Base-by-base conservation (phyloP, 1,139 yeast genomes). In the Candida sanyaensis region DNA sequence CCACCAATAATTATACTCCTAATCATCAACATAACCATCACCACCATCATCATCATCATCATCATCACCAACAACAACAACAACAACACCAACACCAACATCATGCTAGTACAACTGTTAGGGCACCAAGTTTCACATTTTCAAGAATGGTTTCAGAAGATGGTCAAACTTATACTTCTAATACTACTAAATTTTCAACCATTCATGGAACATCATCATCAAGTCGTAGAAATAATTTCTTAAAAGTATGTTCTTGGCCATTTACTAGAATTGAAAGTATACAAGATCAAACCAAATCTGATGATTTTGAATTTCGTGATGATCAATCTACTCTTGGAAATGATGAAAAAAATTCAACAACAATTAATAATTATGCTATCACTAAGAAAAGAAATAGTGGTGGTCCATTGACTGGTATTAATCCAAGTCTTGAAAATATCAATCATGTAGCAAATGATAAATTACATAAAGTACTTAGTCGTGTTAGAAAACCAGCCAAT, bases 371-470 rank as follows among this genome's bases (percentile, higher is more conserved):
- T 23, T 37, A 11, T 28, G n/a, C n/a, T n/a, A 41, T 5, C 21
- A 23, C n/a, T 32, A 32, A 42, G 26, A 37, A 38, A 9, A 28
- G 13, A 30, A 29, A 38, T 17, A 28, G 34, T 12, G 41, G 34
- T n/a, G 42, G 43, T 12, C 53, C 54, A 5, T 44, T 52, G 8
- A 44, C 44, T 13, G 52, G 46, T 33, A 29, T 50, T 21, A 56
- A 57, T 34, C 55, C 58, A 7, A 49, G 55, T 6, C 47, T 57
- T 21, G 61, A 55, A 32, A 57, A 56, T 45, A 54, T 53, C 17
- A 48, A 50, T n/a, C 43, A 31, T 37, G 40, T 44, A 33, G 32
- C 42, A 6, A 42, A 47, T 17, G 52, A 50, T 17, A 53, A 47
- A 26, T 46, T 47, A 30, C 34, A 43, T 13, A 46, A 44, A 30